Percentiles rank a stretch among this genome's conserved stretches.
These are phyloP conservation scores for Aspergillus udagawae DNA, from an alignment of 2,329 filamentous ascomycete species.

Conservation along the genomic window DNA sequence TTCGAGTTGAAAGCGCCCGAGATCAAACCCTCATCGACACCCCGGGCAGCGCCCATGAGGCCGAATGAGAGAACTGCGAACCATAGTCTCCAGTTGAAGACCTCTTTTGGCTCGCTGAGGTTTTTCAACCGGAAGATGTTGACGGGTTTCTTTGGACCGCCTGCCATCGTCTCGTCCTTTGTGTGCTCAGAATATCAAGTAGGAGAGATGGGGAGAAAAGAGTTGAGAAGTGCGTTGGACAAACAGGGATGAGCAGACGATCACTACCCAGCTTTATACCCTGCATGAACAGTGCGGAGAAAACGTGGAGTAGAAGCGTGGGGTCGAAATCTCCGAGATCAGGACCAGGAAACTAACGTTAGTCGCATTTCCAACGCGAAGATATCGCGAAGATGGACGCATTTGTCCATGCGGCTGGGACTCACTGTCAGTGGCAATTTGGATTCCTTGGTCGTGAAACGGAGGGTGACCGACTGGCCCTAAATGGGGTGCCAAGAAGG, in stretches of 20 bases:
- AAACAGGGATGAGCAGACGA: not conserved
- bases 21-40: slow-evolving; percentile 77
- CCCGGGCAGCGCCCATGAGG: slow-evolving; percentile 71
- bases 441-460: not conserved
- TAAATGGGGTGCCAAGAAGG: not conserved
- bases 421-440: not conserved
- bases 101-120: slow-evolving; percentile 63
- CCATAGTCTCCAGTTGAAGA: slow-evolving; percentile 75
- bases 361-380: not conserved
- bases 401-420: not conserved
- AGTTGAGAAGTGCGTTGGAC: not conserved
- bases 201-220: not conserved
- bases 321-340: not conserved
- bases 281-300: not conserved
- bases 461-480: not conserved
- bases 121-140: slow-evolving; percentile 59
- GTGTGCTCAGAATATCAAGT: not conserved
- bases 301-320: not conserved
- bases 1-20: slow-evolving; percentile 65
- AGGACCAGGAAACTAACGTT: not conserved
- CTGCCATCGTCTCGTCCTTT: slow-evolving; percentile 27
- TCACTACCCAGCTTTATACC: not conserved
- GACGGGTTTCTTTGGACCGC: slow-evolving; percentile 44
- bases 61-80: slow-evolving; percentile 71
- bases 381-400: not conserved